Conservation (phyloP, 2,329 filamentous ascomycete species). For the Colletotrichum coccodes region DNA sequence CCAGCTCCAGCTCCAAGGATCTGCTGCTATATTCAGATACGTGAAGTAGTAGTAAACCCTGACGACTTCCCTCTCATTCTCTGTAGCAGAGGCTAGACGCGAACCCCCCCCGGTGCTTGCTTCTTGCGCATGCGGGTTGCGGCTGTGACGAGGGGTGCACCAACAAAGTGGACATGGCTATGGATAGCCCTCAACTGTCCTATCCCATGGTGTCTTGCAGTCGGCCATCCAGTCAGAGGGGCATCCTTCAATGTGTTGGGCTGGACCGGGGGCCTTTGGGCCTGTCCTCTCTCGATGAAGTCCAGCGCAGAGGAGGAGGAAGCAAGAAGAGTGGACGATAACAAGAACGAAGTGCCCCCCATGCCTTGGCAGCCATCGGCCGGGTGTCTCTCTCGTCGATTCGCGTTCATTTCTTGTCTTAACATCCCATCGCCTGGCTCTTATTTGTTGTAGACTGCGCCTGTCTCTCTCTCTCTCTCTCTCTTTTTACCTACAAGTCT, state of each 20-base stretch:
- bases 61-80: constrained; percentile 2
- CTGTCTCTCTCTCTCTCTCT: not conserved
- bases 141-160: constrained; percentile 26
- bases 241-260: not conserved
- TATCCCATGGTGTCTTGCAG: constrained; percentile 22
- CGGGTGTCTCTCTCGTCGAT: constrained; percentile 20
- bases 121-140: constrained; percentile 16
- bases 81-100: not conserved
- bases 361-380: constrained; percentile 28
- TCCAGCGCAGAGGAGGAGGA: constrained; percentile 18
- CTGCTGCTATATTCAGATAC: constrained; percentile 26
- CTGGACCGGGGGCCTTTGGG: not conserved
- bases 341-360: constrained; percentile 14
- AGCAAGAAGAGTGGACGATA: constrained; percentile 27
- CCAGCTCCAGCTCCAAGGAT: constrained; percentile 5
- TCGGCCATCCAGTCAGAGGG: constrained; percentile 26
- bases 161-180: constrained; percentile 26
- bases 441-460: constrained; percentile 5
- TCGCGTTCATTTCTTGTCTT: constrained; percentile 32
- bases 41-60: constrained; percentile 19
- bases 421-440: constrained; percentile 15
- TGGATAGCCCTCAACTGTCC: constrained; percentile 8
- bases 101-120: constrained; percentile 5
- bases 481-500: not conserved
- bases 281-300: constrained; percentile 3